Evolutionary conservation across 2,329 filamentous ascomycete species (phyloP).

Genomic region (Fusarium sp.): DNA sequence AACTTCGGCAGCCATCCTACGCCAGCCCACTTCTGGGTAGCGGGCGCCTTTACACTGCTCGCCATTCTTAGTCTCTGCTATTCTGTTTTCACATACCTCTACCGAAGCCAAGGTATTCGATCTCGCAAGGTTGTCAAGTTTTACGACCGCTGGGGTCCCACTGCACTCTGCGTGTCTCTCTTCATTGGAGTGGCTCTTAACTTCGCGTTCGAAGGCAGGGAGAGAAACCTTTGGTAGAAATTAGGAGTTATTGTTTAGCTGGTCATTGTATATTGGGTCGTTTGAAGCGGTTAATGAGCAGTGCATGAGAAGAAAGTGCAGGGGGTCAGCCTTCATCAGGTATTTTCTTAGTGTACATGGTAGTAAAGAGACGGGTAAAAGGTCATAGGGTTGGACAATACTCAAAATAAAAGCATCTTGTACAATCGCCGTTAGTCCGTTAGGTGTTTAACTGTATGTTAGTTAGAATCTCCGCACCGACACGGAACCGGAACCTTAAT

Average conservation of each 20-base stretch:
- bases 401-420: conserved; percentile 8
- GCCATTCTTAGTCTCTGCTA: conserved; percentile 85
- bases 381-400: not conserved
- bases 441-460: not conserved
- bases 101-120: conserved; percentile 87
- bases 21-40: conserved; percentile 72
- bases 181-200: conserved; percentile 81
- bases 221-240: conserved; percentile 65
- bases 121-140: conserved; percentile 87
- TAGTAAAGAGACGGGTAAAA: conserved; percentile 5
- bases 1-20: conserved; percentile 77
- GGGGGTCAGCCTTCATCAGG: conserved; percentile 11
- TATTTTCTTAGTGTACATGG: conserved; percentile 10
- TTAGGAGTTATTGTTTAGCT: conserved; percentile 1
- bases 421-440: not conserved
- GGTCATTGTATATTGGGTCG: conserved; percentile 5
- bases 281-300: conserved; percentile 19
- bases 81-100: conserved; percentile 85
- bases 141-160: conserved; percentile 91
- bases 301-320: not conserved
- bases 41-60: conserved; percentile 84
- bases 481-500: conserved; percentile 6
- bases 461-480: conserved; percentile 3
- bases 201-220: conserved; percentile 81
- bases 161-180: conserved; percentile 77